Evolutionary conservation across 257 asterid genomes (phyloP).

Genomic region (Primulina tabacum): DNA sequence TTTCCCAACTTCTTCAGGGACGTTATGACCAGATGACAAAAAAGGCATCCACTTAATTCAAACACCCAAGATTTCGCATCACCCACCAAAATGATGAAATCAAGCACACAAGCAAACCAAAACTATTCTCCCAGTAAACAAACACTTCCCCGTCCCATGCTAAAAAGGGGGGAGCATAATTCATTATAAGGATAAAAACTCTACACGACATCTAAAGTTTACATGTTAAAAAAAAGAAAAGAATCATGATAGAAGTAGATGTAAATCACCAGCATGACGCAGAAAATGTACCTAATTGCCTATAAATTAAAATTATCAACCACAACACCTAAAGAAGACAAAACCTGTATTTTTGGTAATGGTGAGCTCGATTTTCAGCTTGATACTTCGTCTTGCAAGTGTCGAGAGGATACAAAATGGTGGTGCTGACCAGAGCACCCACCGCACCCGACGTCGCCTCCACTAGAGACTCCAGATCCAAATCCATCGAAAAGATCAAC

Average conservation of each 20-base stretch:
- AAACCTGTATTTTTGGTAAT: slow-evolving; percentile 71
- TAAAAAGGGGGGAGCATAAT: no score
- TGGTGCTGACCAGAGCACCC: slow-evolving; percentile 86
- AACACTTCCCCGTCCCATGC: not conserved
- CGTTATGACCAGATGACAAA: not conserved
- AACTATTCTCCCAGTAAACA: not conserved
- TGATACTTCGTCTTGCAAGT: slow-evolving; percentile 94
- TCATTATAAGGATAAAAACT: no score
- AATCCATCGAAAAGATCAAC: slow-evolving; percentile 24
- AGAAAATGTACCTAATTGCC: not conserved
- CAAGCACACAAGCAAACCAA: not conserved
- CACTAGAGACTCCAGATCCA: slow-evolving; percentile 63
- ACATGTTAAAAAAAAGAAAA: not conserved
- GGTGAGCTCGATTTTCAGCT: slow-evolving; percentile 79
- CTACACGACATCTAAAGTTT: not conserved
- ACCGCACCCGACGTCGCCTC: slow-evolving; percentile 95
- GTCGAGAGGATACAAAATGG: slow-evolving; percentile 82
- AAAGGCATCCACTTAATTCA: not conserved
- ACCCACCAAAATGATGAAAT: not conserved
- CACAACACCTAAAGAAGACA: not conserved
- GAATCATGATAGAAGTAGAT: not conserved
- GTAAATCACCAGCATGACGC: not conserved
- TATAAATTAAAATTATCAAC: not conserved
- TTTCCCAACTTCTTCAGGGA: not conserved
- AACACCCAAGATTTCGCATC: not conserved